Evolutionary conservation across 352 stramenopile genomes (phyloP), one percentile per base, ranked within the genome.

Genomic region (Phytopythium boreale): DNA sequence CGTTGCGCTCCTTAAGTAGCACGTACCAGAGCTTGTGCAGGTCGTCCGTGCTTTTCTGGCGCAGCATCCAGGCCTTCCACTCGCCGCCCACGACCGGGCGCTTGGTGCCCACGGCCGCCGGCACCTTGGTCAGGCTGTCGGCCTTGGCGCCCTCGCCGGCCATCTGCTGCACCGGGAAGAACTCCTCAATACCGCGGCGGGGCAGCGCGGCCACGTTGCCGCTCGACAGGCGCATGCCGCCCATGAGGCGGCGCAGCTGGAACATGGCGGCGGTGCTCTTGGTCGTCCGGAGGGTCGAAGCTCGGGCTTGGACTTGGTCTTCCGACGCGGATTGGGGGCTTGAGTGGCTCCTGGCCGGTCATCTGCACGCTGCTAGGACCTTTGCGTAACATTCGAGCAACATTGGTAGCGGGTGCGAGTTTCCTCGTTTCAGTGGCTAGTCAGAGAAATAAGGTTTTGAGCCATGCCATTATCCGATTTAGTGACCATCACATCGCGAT

Each of bases 21-120:
- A 99, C 93, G 69, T 94, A 98, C 97, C 97, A 99, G 37, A 99
- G 87, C 80, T 99, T 99, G 83, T 99, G 97, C 58, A 99, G 85
- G 86, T 99, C 97, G 43, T 99, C 94, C 58, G 97, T 99, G 76
- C 87, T 98, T 78, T 99, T 99, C 62, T 97, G 80, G 56, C 97
- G 95, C 63, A 99, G 82, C 87, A 99, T 98, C 77, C 84, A 93
- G 27, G 90, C 96, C 64, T 91, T 96, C 97, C 97, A 99, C 50
- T 96, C 84, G 66, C 97, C 84, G 60, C 97, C 97, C 22, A 92
- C 80, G 0, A 83, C 67, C 43, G 90, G 77, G 46, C 81, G 68
- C 63, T 84, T 80, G 58, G 76, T 69, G 63, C 80, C 83, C 31
- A 88, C 79, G 22, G 64, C 85, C 44, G 75, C 69, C n/a, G 83